Evolutionary conservation across 1,139 yeast species (phyloP), one percentile per base, ranked within the genome.

Genomic region (Kluyveromyces marxianus): DNA sequence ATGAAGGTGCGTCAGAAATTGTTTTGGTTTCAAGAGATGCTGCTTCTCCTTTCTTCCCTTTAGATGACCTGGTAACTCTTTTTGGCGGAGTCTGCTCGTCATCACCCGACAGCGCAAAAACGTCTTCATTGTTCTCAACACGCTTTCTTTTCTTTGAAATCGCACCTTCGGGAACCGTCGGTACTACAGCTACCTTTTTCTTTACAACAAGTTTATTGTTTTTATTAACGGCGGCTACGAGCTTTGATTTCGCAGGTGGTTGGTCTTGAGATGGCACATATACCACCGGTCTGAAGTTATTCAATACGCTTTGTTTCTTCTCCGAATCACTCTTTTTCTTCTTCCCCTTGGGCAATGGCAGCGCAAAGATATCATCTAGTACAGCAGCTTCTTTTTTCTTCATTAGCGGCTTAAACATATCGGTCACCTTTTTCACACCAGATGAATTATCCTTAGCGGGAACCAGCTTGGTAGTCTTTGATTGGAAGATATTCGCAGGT

Each of bases 311-410:
- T 44, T 59, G 62, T 39, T 45, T 49, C 33, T 48, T 49, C n/a
- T 40, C 27, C 21, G 33, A 10, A 25, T 27, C n/a, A 25, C 6
- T 21, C 37, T 40, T 40, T 31, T 31, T 35, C 8, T 26, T 34
- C 14, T 14, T 26, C 10, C 37, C 37, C 21, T 27, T 40, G 26
- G 43, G 43, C 38, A 40, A 40, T 5, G 46, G 44, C n/a, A 39
- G 26, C 21, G 57, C 55, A 45, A 59, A 59, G 4, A 59, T 57
- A 24, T 56, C 49, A 34, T 58, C 59, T 32, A 59, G 42, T 8
- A 54, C 42, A 24, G 46, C 44, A 26, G 56, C 53, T 46, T 59
- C 55, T 29, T 37, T 42, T 21, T 48, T 42, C 7, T 48, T 50
- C 8, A 53, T 45, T 7, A 35, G 37, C 27, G 40, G 32, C 24